Evolutionary conservation across 495 filamentous ascomycete genomes (phyloP), one percentile per base, ranked within the genome.

Genomic region (Bathelium albidoporum): DNA sequence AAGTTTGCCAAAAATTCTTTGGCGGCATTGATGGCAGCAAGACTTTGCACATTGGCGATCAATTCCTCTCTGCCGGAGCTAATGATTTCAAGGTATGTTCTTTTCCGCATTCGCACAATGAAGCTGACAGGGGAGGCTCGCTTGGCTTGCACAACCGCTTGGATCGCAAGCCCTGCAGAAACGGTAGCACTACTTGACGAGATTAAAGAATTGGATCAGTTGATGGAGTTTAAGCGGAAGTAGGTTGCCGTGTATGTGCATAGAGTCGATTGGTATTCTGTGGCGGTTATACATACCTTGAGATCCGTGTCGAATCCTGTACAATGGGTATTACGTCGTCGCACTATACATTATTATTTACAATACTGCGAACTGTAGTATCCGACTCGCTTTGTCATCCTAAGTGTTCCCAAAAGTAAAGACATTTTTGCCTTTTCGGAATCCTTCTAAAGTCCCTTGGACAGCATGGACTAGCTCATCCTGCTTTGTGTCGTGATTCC

Each of bases 151-250:
- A 87, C 85, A 0, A 87, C 85, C 9, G 85, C 85, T 4, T 99
- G 94, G 95, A 96, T 99, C 65, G 92, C 95, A 14, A 96, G 79
- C 70, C 94, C 94, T 0, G 77, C 81, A 1, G 95, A 98, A 77
- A 97, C 95, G 39, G 88, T 96, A 7, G 83, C 87, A 66, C 74
- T 97, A 62, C 73, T 97, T 55, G 91, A 96, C 70, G 92, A 97
- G 77, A 74, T 96, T 55, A 55, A 20, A 9, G 49, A 55, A 29
- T 29, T 55, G 20, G 49, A 55, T 10, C 49, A 55, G 24, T 29
- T 55, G 49, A 55, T 55, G 49, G 49, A 55, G 49, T 55, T 55
- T 29, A 55, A 55, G 49, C 49, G 49, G 22, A 55, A 55, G 16
- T 55, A 55, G 49, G 24, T 1, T 29, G 20, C 9, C 49, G 4